Evolutionary conservation across 176 grass and related monocot genomes (phyloP), one percentile per base, ranked within the genome.

Genomic region (Cocos nucifera): DNA sequence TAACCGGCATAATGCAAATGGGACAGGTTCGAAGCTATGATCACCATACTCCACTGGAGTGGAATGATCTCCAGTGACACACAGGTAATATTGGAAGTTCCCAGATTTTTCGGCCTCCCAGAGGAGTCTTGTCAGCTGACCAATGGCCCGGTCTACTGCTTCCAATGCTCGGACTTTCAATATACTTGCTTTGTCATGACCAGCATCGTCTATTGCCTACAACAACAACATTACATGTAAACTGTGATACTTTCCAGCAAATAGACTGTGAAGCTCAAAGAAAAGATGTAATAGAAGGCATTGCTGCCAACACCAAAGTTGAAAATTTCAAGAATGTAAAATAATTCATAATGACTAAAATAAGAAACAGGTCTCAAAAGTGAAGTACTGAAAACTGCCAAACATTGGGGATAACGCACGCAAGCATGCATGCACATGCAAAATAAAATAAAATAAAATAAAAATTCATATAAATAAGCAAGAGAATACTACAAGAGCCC

Each of bases 41-140:
- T 91, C 93, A 7, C 93, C 84, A 4, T 91, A 97, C 67, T 97
- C 93, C 48, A 97, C 87, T 4, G 87, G 87, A 57, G 93, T 97
- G 17, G 93, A 91, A 70, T 97, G 93, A 72, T 97, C 93, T 64
- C 93, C 81, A 17, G 93, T 91, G 55, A 97, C 78, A 61, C 93
- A 97, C 0, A 97, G 28, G 58, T 82, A 85, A 50, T 88, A 97
- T 17, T 83, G 78, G 56, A 70, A 91, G 16, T 72, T 76, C 51
- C 87, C 81, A 1, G 78, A 77, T 57, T 83, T 77, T 82, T 91
- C 79, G 59, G 84, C 81, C 78, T 97, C 64, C 84, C 93, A 85
- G 4, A 97, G 79, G 58, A 97, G 78, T 44, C 67, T 88, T 29
- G 83, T 70, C 63, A 91, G 81, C 62, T 97, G 92, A 66, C 84